Evolutionary conservation across 441 rosid genomes (phyloP), one percentile per base, ranked within the genome.

Genomic region (Populus hybrid): DNA sequence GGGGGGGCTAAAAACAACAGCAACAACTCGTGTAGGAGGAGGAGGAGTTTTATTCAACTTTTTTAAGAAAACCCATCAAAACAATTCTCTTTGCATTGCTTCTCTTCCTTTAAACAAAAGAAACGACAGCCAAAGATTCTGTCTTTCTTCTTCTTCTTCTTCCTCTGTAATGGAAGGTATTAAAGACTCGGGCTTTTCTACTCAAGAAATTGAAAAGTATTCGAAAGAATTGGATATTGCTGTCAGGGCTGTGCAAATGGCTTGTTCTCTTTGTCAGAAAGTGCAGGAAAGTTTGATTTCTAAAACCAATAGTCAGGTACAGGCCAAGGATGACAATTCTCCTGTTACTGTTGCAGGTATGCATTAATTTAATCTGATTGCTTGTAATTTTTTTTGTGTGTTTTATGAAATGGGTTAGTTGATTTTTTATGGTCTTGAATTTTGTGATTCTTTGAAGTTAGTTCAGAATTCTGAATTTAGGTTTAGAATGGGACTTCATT

Each of bases 291-390:
- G 78, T 40, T 76, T 91, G 82, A 79, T 91, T 79, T 81, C 87
- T 5, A 88, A 84, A 70, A 53, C 76, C 36, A 18, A 2, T 68
- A n/a, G 31, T 74, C 85, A 78, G 23, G 84, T 91, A 28, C 90
- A 85, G 38, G 83, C 90, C 70, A 89, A 89, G 86, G 89, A 87
- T 42, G 95, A 89, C n/a, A 80, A 87, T 74, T 91, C 93, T 70
- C 93, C 83, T 10, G 92, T 89, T 75, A 91, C 91, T 10, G 77
- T 91, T 72, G 92, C 93, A 6, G 95, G 95, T 91, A 79, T 76
- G 24, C 66, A 0, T 9, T 29, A 2, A n/a, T 0, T 8, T 45
- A 40, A 11, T 6, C 33, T 68, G 12, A 2, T 11, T 40, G 23
- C 8, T 56, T 23, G 40, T 35, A 2, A 20, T 10, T 29, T 50